These are phyloP conservation scores for Aspergillus ustus DNA, from an alignment of 2,329 filamentous ascomycete species.

Conservation along the genomic window DNA sequence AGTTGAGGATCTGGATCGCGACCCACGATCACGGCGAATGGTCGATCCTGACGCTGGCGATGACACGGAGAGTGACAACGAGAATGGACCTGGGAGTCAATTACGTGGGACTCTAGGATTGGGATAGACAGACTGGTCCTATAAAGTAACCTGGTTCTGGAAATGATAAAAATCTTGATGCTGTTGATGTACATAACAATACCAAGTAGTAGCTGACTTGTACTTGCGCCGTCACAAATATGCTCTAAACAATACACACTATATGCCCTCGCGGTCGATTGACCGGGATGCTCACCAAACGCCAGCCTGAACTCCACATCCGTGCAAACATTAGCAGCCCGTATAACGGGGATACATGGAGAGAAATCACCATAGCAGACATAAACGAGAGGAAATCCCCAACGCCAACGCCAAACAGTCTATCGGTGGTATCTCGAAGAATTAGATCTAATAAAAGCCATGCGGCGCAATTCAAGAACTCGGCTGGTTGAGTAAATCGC, in stretches of 20 bases:
- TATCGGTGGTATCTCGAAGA: constrained; percentile 43
- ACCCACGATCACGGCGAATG: constrained; percentile 26
- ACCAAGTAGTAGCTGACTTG: neutral
- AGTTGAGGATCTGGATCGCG: constrained; percentile 43
- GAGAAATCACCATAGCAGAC: neutral
- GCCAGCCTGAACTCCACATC: constrained; percentile 6
- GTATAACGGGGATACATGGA: neutral
- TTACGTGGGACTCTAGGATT: constrained; percentile 37
- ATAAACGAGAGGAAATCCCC: constrained; percentile 8
- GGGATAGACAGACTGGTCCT: constrained; percentile 17
- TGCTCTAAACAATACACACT: constrained; percentile 1
- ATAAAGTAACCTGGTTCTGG: neutral
- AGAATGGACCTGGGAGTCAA: constrained; percentile 34
- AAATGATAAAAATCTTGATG: neutral
- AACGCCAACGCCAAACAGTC: constrained; percentile 30
- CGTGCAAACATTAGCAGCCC: constrained; percentile 1
- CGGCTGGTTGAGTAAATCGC: constrained; percentile 24
- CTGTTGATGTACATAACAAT: constrained; percentile 22
- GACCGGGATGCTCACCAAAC: neutral
- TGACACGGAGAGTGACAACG: constrained; percentile 39
- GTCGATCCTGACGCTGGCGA: constrained; percentile 39
- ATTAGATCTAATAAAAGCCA: constrained; percentile 16
- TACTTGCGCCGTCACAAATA: constrained; percentile 6
- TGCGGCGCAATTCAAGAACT: constrained; percentile 16
- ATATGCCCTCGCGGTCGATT: neutral